Conservation (phyloP, 2,329 filamentous ascomycete species). For the Beauveria medogensis region DNA sequence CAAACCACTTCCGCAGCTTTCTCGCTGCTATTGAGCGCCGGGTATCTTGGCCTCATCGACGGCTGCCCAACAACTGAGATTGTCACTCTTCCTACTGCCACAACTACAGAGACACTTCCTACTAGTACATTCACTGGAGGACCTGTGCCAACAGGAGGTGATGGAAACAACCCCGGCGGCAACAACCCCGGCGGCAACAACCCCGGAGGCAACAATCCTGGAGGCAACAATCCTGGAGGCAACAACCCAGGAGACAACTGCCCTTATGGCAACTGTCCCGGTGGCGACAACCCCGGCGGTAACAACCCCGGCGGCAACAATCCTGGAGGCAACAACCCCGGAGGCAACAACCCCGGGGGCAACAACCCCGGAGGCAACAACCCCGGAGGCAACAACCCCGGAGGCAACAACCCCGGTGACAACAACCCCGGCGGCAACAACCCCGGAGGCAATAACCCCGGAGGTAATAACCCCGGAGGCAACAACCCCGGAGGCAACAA, state of each 20-base stretch:
- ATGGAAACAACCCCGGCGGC: background rate
- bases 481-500: background rate
- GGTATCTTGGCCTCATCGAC: background rate
- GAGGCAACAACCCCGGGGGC: background rate
- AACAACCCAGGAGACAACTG: background rate
- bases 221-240: background rate
- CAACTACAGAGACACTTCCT: background rate
- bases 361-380: background rate
- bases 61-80: background rate
- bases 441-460: background rate
- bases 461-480: background rate
- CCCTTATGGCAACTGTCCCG: too few species aligned
- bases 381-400: background rate
- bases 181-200: background rate
- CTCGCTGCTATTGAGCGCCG: background rate
- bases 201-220: background rate
- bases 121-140: background rate
- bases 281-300: background rate
- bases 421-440: background rate
- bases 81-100: background rate
- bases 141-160: background rate
- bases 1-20: background rate
- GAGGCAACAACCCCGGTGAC: background rate
- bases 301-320: background rate
- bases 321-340: too few species aligned